phyloP scores from a whole-genome alignment of 1,284 basidiomycete genomes.

The Ganoderma lucidum region DNA sequence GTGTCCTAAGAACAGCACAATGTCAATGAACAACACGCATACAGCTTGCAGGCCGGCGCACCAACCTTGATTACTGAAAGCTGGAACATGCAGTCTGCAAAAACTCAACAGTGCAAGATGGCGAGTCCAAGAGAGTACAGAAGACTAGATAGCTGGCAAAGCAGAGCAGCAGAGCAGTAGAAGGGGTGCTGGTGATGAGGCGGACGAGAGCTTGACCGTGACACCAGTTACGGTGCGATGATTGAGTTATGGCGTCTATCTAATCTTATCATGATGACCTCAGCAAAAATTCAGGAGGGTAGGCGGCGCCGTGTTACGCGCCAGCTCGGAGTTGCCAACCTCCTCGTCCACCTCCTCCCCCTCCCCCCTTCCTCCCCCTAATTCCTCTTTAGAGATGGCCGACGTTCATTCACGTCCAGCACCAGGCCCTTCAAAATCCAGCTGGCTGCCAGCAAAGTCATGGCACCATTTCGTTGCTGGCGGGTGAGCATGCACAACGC shows the following conservation, averaged over 20 bases:
- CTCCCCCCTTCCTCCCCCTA: slow-evolving; percentile 2
- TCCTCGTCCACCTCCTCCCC: slow-evolving; percentile 17
- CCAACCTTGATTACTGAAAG: slow-evolving; percentile 65
- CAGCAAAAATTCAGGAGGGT: slow-evolving; percentile 28
- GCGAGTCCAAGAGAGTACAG: not conserved
- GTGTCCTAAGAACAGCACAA: slow-evolving; percentile 63
- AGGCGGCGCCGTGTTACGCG: not conserved
- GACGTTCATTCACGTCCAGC: slow-evolving; percentile 32
- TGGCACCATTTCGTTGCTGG: slow-evolving; percentile 89
- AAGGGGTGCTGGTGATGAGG: not conserved
- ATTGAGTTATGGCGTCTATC: slow-evolving; percentile 25
- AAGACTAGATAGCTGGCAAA: not conserved
- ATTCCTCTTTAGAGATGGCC: slow-evolving; percentile 31
- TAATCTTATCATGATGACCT: slow-evolving; percentile 33
- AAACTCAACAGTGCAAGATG: not conserved
- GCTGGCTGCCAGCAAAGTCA: slow-evolving; percentile 75
- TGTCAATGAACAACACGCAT: no score
- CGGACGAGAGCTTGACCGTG: not conserved
- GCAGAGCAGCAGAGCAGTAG: not conserved
- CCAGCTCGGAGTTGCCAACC: slow-evolving; percentile 17
- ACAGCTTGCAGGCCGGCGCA: not conserved
- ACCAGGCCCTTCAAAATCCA: slow-evolving; percentile 43
- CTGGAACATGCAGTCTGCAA: slow-evolving; percentile 56
- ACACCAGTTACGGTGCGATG: not conserved
- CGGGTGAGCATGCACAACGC: slow-evolving; percentile 62